Evolutionary conservation across 345 rosid species (phyloP), one percentile per base, ranked within the genome.

Genomic region (Moricandia moricandioides): DNA sequence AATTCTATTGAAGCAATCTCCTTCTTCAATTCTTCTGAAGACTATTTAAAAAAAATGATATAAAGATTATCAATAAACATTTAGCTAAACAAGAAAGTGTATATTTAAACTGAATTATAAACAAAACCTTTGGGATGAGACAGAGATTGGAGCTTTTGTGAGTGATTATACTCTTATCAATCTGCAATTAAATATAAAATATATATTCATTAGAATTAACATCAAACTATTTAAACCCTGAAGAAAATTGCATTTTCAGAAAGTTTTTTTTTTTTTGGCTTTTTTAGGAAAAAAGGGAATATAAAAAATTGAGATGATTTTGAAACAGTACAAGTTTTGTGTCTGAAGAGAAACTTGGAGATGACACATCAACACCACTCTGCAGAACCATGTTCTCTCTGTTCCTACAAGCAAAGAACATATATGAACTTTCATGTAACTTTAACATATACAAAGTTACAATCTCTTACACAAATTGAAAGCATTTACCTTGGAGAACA

Each of bases 1-100:
- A 79, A 51, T 88, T 92, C 94, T 26, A 90, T 87, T 14, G 72
- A 52, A 6, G 86, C 89, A 34, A 92, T 90, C 73, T 92, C 96
- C 70, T 80, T 82, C 84, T 76, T 88, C 76, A 92, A 78, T 29
- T 84, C 92, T 31, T 72, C 81, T 67, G 86, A 79, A 64, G 96
- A 85, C 96, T 90, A 78, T 80, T 76, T 29, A 26, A 10, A 10
- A 65, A 30, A 4, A 3, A 34, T 7, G 56, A n/a, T 4, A n/a
- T 14, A 7, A 62, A 70, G 59, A 60, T 60, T 0, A 14, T 65
- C 45, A 51, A 43, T 6, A 49, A 5, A 65, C 31, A 64, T 29
- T 29, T 7, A 11, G 0, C 39, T 45, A 26, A 14, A 34, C 65
- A 78, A 47, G 9, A 65, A 40, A 64, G 14, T 24, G 8, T 11